Conservation (phyloP, 352 stramenopile species). For the Globisporangium nodosum region DNA sequence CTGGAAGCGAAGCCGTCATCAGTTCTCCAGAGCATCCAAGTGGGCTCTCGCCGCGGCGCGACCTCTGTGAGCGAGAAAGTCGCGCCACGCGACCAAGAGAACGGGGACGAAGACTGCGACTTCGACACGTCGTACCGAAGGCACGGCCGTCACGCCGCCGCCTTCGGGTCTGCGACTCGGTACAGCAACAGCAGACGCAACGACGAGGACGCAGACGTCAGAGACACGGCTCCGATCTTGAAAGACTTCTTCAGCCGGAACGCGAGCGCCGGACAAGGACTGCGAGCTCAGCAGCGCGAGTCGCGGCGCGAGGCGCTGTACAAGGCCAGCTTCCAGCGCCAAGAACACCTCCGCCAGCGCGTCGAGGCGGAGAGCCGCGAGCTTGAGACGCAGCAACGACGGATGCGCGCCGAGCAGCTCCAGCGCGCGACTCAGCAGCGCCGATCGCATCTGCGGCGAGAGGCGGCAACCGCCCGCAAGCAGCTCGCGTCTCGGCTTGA, state of each 20-base stretch:
- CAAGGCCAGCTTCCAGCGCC: conserved; percentile 31
- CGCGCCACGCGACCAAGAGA: conserved; percentile 4
- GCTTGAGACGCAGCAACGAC: conserved; percentile 16
- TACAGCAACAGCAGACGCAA: not conserved
- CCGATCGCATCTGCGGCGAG: conserved; percentile 26
- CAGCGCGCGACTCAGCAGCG: conserved; percentile 35
- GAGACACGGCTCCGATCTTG: conserved; percentile 36
- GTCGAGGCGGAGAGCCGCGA: conserved; percentile 17
- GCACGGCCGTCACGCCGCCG: too few relatives aligned
- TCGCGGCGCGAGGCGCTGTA: conserved; percentile 37
- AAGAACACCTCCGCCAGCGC: conserved; percentile 37
- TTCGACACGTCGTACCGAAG: not conserved
- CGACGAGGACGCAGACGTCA: not conserved
- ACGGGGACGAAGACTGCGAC: conserved; percentile 1
- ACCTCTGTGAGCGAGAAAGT: conserved; percentile 11
- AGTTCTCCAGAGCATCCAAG: conserved; percentile 6
- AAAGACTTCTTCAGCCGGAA: conserved; percentile 59
- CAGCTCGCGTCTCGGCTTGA: conserved; percentile 16
- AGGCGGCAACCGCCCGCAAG: conserved; percentile 22
- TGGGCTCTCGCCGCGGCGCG: not conserved
- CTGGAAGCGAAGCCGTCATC: not conserved
- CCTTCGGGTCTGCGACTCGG: not conserved
- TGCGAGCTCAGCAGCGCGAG: conserved; percentile 35
- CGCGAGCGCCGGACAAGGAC: conserved; percentile 25
- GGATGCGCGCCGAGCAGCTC: conserved; percentile 29